Conservation (phyloP, 2,329 filamentous ascomycete species). For the Fusarium sp. region DNA sequence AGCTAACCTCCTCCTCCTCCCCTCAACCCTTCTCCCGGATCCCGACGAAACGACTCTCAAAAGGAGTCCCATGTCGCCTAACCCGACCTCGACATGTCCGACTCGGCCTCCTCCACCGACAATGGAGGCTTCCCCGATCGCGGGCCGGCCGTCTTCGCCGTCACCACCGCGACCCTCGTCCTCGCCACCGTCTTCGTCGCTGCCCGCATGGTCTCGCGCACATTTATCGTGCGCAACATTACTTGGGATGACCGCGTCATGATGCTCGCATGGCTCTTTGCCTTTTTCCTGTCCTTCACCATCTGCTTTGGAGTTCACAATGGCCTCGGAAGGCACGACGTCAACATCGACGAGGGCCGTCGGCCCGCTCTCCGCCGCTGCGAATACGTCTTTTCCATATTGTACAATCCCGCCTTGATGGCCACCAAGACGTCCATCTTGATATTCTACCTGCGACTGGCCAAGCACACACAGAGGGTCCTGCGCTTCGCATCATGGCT, state of each 20-base stretch:
- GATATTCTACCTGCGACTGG: conserved; percentile 85
- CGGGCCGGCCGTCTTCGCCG: conserved; percentile 69
- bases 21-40: conserved; percentile 10
- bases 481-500: conserved; percentile 84
- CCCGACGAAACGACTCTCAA: conserved; percentile 24
- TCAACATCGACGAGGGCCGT: conserved; percentile 61
- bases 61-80: conserved; percentile 37
- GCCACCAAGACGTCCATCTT: conserved; percentile 92
- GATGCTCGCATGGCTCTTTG: conserved; percentile 76
- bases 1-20: conserved; percentile 16
- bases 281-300: conserved; percentile 71
- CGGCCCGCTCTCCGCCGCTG: conserved; percentile 61
- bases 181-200: conserved; percentile 77
- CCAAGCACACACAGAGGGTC: conserved; percentile 76
- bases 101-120: conserved; percentile 38
- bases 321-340: conserved; percentile 73
- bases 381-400: conserved; percentile 70
- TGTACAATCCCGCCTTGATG: conserved; percentile 87
- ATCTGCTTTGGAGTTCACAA: conserved; percentile 69
- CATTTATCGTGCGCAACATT: conserved; percentile 73
- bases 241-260: conserved; percentile 84
- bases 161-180: conserved; percentile 72
- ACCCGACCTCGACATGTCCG: conserved; percentile 40
- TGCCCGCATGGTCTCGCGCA: conserved; percentile 75
- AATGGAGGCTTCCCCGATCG: conserved; percentile 55